Conservation (phyloP, 495 filamentous ascomycete genomes). For the Xanthoparmelia taractica region DNA sequence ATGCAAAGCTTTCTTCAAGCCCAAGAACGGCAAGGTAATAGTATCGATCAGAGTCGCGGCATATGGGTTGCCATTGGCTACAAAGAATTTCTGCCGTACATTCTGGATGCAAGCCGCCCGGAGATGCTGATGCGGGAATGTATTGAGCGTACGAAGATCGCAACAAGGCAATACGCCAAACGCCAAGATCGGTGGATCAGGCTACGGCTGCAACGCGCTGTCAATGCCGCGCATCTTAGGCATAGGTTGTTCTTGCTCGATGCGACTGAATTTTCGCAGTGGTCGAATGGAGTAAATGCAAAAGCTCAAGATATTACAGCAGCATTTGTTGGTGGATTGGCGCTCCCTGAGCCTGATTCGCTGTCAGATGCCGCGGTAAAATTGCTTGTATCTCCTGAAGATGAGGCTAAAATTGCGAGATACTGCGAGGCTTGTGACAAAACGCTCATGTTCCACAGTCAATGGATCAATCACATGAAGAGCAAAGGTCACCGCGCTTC, state of each 20-base stretch:
- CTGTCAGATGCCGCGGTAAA: conserved; percentile 53
- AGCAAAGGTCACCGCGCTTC: conserved; percentile 53
- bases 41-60: conserved; percentile 63
- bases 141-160: conserved; percentile 58
- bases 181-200: conserved; percentile 81
- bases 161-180: conserved; percentile 80
- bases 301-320: conserved; percentile 55
- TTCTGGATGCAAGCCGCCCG: conserved; percentile 41
- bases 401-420: conserved; percentile 38
- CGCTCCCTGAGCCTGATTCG: conserved; percentile 52
- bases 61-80: conserved; percentile 97
- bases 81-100: conserved; percentile 74
- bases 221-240: conserved; percentile 45
- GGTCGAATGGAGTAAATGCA: conserved; percentile 50
- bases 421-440: conserved; percentile 68
- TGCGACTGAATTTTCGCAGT: conserved; percentile 53
- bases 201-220: conserved; percentile 62
- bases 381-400: conserved; percentile 41
- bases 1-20: conserved; percentile 50
- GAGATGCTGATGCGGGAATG: conserved; percentile 37
- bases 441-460: conserved; percentile 57
- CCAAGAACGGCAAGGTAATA: conserved; percentile 40
- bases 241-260: conserved; percentile 66
- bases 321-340: conserved; percentile 48
- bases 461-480: conserved; percentile 70